These are phyloP conservation scores for Fusarium coicis DNA, from an alignment of 2,329 filamentous ascomycete species.

Conservation along the genomic window DNA sequence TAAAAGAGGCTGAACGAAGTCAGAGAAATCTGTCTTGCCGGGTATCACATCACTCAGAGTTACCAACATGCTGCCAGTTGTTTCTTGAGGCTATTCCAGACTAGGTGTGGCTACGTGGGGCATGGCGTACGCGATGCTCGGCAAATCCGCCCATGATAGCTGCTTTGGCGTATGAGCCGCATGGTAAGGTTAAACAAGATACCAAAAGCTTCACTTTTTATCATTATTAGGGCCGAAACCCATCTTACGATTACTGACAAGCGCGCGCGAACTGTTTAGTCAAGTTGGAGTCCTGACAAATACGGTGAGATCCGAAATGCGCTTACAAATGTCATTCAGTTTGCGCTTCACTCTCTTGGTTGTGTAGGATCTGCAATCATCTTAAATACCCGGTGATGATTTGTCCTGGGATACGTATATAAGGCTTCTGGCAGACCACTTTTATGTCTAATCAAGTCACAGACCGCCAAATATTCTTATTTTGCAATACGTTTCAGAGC, in stretches of 20 bases:
- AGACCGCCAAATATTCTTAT: neutral
- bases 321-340: neutral
- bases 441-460: neutral
- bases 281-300: neutral
- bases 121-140: neutral
- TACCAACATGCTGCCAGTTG: neutral
- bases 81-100: neutral
- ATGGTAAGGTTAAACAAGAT: neutral
- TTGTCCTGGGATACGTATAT: neutral
- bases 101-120: neutral
- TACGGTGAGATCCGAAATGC: neutral
- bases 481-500: neutral
- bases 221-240: neutral
- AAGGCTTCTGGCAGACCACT: too few relatives aligned
- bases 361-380: neutral
- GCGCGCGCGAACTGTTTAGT: neutral
- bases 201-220: neutral
- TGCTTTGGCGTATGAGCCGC: neutral
- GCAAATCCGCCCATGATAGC: neutral
- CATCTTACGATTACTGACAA: neutral
- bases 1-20: neutral
- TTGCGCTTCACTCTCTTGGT: neutral
- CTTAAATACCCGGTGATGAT: fast-evolving
- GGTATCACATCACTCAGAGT: neutral
- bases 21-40: neutral